Base-by-base conservation (phyloP, 1,139 yeast genomes). In the Lodderomyces jiufengensis region DNA sequence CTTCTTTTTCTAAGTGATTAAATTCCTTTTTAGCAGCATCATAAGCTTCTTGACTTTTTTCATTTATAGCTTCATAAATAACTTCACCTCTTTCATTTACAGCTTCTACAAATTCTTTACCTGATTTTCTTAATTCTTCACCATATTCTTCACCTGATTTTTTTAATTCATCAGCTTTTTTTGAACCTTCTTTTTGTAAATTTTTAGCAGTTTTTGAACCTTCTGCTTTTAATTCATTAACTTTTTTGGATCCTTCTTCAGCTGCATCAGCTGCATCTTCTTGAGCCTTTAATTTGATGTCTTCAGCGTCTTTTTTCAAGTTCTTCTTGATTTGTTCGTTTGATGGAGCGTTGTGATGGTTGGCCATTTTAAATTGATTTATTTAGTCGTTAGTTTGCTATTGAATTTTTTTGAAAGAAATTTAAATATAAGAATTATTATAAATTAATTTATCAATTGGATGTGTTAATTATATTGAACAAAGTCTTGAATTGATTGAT, bases 1-100 rank as follows among this genome's bases (percentile, higher is more conserved):
- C 55, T 29, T 54, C 51, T 37, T 54, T 45, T 48, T 59, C 60
- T 30, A 61, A 47, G 27, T 59, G 57, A 15, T 49, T 49, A 23
- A 56, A 47, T 27, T 59, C 61, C 42, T 57, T 51, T 31, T 43
- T 42, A 24, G 37, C 38, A 29, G 48, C 52, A 25, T 40, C 31
- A 29, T 37, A 28, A 41, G 26, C 33, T 44, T 48, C 45, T 31
- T 38, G 30, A 23, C 41, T 37, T 29, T 36, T 39, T 31, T 41
- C 46, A 9, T 10, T 24, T 16, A 39, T 45, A 32, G 41, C 46
- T 11, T 41, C 42, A 24, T 46, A 42, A 18, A 51, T 42, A 24
- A 44, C 50, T 30, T 50, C 39, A 26, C 50, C 51, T 32, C 30
- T 34, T 22, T 29, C 35, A 21, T 27, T 30, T 5, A 34, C 41